Evolutionary conservation across 139 green algal genomes (phyloP), one percentile per base, ranked within the genome.

Genomic region (Picochlorum sp.): DNA sequence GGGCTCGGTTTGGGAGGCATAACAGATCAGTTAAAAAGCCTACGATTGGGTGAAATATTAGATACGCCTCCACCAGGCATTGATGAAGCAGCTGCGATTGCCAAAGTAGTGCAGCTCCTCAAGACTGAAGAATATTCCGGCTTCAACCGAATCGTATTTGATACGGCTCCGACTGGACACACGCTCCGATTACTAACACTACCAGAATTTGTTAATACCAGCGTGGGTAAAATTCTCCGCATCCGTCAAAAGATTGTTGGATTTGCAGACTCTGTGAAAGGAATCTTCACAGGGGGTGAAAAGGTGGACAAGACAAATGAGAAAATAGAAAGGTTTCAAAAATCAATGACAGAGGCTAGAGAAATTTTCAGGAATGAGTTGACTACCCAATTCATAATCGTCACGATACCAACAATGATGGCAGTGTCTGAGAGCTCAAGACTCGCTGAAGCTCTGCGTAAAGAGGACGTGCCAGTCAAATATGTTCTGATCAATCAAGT

Each of bases 341-440:
- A 61, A 9, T 77, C 81, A 56, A 95, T 96, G 81, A 81, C 94
- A 30, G 87, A 95, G 60, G 87, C 94, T 10, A 70, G 82, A 28
- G 65, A 80, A 21, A 75, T 99, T 49, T 98, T 99, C 77, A 79
- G 87, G 20, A 85, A 98, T 65, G 24, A 68, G 21, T 49, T 81
- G 14, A 81, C 77, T 13, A 97, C 87, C 9, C 82, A 97, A 68
- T 99, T 99, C 69, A 75, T 98, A 3, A 92, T 98, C 26, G 94
- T 97, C 4, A 96, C 88, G 59, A 99, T 99, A 52, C 94, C 94
- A 24, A 99, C 94, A 10, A 76, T 92, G 50, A 98, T 99, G 91
- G 92, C 92, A 4, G 82, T 86, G 1, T 81, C 78, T 16, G 93
- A 99, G 78, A 92, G 78, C 65, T 76, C 71, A 8, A 79, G 92